Evolutionary conservation across 352 stramenopile genomes (phyloP).

Genomic region (Globisporangium uncinulatum): DNA sequence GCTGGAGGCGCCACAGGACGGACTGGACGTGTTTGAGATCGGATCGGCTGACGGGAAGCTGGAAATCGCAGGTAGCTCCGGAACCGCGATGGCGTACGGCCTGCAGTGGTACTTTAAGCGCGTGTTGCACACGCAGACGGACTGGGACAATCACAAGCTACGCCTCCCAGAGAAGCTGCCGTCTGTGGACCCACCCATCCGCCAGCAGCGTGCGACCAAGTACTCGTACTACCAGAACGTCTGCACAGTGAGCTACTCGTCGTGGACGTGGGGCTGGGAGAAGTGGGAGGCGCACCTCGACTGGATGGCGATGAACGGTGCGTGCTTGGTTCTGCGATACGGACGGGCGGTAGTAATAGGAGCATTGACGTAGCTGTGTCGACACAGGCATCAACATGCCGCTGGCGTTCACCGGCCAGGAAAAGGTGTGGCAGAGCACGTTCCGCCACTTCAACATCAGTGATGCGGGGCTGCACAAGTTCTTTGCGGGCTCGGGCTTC

Average conservation of each 20-base stretch:
- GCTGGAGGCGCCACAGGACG: constrained; percentile 30
- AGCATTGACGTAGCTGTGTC: neutral
- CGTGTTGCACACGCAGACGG: constrained; percentile 64
- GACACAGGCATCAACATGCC: constrained; percentile 86
- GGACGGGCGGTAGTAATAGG: too few species aligned
- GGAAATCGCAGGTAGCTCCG: constrained; percentile 45
- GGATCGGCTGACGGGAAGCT: constrained; percentile 35
- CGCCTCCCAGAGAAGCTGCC: constrained; percentile 52
- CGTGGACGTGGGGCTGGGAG: constrained; percentile 83
- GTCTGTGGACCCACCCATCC: constrained; percentile 23
- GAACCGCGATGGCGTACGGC: constrained; percentile 60
- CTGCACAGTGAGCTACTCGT: constrained; percentile 89
- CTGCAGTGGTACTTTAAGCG: constrained; percentile 79
- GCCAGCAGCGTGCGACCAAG: constrained; percentile 53
- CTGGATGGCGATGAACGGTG: constrained; percentile 90
- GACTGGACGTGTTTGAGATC: constrained; percentile 63
- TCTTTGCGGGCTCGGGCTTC: constrained; percentile 87
- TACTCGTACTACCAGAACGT: constrained; percentile 93
- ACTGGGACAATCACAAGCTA: constrained; percentile 76
- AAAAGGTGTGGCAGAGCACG: constrained; percentile 85
- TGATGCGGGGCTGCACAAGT: constrained; percentile 73
- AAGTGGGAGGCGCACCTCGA: constrained; percentile 90
- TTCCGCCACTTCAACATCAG: constrained; percentile 84
- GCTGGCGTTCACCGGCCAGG: constrained; percentile 86
- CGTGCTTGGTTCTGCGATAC: neutral